Base-by-base conservation (phyloP, 768 basidiomycete species). In the Inosperma sp. region DNA sequence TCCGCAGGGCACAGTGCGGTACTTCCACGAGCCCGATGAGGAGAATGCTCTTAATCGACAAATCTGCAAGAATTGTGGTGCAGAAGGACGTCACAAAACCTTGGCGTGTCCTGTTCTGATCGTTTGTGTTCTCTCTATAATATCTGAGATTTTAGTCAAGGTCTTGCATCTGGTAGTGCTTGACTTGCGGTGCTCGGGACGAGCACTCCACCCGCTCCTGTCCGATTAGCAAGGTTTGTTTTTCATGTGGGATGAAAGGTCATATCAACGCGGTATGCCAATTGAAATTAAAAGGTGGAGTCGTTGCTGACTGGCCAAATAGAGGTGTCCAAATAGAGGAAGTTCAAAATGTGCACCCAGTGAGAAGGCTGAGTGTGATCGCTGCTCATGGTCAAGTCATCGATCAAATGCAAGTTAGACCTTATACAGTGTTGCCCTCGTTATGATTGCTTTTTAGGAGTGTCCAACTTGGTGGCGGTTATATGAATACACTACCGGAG, bases 381-480 rank as follows among this genome's bases (percentile, higher is more conserved):
- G 87, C 23, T 92, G 89, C 66, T 81, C 80, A 33, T 82, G 85
- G 13, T 60, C 62, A n/a, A 58, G 64, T 19, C 88, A 92, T 62
- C 77, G 77, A 43, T 77, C 75, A 33, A 85, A 82, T 56, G 88
- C 86, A 58, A 35, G 78, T 68, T 33, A 22, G n/a, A n/a, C n/a
- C n/a, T n/a, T n/a, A n/a, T n/a, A n/a, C n/a, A n/a, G n/a, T n/a
- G n/a, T n/a, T n/a, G n/a, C n/a, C 29, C 4, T 26, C 26, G 23
- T 48, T 31, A 33, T 46, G 33, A 5, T 43, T 36, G 4, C 33
- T 27, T 34, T 46, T 23, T 53, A 92, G 88, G 87, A 90, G 77
- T 92, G 89, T 56, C 87, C 88, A 6, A 86, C 84, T 3, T 70
- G 84, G 53, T 92, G 89, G 89, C 76, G 89, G 33, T 68, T 88